Percentiles rank a stretch among this genome's conserved stretches.
Evolutionary conservation across 768 basidiomycete species (phyloP).

Genomic region (Coprinellus micaceus): DNA sequence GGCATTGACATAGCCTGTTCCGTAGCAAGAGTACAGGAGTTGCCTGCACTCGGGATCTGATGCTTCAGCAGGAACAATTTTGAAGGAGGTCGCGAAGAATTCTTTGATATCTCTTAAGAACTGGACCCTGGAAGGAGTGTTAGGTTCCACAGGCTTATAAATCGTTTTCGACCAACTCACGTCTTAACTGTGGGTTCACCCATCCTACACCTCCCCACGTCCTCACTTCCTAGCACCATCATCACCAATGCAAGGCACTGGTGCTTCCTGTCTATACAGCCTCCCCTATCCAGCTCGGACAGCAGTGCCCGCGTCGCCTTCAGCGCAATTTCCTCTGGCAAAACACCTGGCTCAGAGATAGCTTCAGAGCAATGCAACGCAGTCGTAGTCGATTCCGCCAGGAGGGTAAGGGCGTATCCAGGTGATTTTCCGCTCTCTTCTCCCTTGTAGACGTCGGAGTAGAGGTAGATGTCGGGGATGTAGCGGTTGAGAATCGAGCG

Average conservation of each 20-base stretch:
- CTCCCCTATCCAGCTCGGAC: slow-evolving; percentile 73
- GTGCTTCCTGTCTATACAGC: slow-evolving; percentile 88
- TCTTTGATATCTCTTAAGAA: slow-evolving; percentile 78
- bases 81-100: slow-evolving; percentile 92
- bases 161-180: slow-evolving; percentile 46
- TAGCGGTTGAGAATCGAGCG: slow-evolving; percentile 92
- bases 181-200: slow-evolving; percentile 78
- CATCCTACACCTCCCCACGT: slow-evolving; percentile 88
- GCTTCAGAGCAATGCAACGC: slow-evolving; percentile 87
- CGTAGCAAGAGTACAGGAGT: slow-evolving; percentile 85
- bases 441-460: slow-evolving; percentile 97
- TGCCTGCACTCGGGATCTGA: slow-evolving; percentile 51
- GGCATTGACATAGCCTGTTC: slow-evolving; percentile 87
- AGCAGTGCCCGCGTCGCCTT: slow-evolving; percentile 77
- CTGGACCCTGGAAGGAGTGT: slow-evolving; percentile 61
- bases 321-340: slow-evolving; percentile 91
- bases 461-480: slow-evolving; percentile 97
- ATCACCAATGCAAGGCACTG: slow-evolving; percentile 81
- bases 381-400: slow-evolving; percentile 90
- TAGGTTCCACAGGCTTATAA: slow-evolving; percentile 4
- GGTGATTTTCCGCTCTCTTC: slow-evolving; percentile 99
- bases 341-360: slow-evolving; percentile 73
- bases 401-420: slow-evolving; percentile 86
- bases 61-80: slow-evolving; percentile 64
- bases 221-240: slow-evolving; percentile 97